Base-by-base conservation (phyloP, 1,284 basidiomycete species). In the Veloboletus limbatus region DNA sequence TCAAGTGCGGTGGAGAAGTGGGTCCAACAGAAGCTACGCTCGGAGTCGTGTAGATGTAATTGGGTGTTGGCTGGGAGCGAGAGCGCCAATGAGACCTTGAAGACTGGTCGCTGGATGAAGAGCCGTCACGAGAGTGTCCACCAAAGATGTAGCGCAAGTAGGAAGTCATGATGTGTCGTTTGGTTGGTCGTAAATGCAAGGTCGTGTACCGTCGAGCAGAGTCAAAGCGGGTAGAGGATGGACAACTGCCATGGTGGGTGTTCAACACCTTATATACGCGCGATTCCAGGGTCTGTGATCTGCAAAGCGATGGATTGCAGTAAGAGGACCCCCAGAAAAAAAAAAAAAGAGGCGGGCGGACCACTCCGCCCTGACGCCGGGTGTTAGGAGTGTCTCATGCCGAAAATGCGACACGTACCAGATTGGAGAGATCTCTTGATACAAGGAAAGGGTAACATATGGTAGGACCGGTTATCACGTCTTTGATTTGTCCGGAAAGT, bases 251-350 rank as follows among this genome's bases (percentile, higher is more conserved):
- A 20, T 20, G 20, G 38, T 27, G 14, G 37, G 27, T 4, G 16
- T 41, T 25, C 27, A 41, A 41, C 41, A 8, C 41, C 22, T 64
- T 67, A 59, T 65, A 63, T 60, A 57, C 28, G 54, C 31, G 44
- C 11, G 58, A 53, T 43, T 54, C 52, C 46, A 54, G 56, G 61
- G 62, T 56, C 53, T 53, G 36, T 22, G 49, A 49, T 33, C 31
- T 33, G 9, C 14, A 53, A 47, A 44, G 48, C 45, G 53, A 53
- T 43, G 40, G 28, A 51, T 58, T 65, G 64, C 60, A 63, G 65
- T 68, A 65, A 67, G 56, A 55, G 49, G n/a, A 47, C 54, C 66
- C 62, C 62, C 63, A 57, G 52, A 66, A 64, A 66, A 59, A 59
- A 55, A 45, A 33, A 66, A 59, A 59, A 55, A 45, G 30, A 3